Conservation (phyloP, 345 rosid genomes). For the Carallia pectinifolia region DNA sequence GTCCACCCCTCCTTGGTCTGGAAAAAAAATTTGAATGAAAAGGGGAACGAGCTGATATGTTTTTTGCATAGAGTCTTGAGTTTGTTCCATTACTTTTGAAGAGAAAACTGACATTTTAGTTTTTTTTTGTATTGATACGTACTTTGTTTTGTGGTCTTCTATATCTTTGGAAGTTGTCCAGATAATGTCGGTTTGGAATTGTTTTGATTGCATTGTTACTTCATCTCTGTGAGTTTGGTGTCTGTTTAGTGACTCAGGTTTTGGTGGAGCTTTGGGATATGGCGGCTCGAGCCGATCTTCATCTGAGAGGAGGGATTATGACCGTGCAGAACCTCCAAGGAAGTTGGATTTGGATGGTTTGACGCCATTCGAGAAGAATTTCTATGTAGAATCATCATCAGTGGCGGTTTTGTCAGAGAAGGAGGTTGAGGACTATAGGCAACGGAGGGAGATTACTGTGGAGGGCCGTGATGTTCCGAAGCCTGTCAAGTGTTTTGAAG, state of each 20-base stretch:
- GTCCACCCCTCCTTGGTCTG: too few species aligned
- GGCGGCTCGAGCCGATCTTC: constrained; percentile 50
- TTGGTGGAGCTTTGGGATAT: constrained; percentile 76
- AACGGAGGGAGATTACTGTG: constrained; percentile 72
- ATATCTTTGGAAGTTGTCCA: background rate
- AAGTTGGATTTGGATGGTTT: constrained; percentile 91
- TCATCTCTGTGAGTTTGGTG: constrained; percentile 20
- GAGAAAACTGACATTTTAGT: too few species aligned
- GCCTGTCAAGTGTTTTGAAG: constrained; percentile 76
- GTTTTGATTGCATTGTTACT: constrained; percentile 18
- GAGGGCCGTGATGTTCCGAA: constrained; percentile 95
- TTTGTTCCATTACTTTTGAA: too few species aligned
- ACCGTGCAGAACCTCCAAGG: constrained; percentile 50
- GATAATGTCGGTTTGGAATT: background rate
- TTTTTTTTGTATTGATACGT: too few species aligned
- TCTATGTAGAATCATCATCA: constrained; percentile 71
- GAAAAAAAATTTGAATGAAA: too few species aligned
- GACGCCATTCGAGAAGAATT: constrained; percentile 91
- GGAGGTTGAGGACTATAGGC: constrained; percentile 83
- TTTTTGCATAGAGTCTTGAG: too few species aligned
- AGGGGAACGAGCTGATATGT: too few species aligned
- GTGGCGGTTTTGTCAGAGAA: constrained; percentile 82
- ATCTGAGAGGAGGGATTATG: constrained; percentile 56
- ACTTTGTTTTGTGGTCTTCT: background rate
- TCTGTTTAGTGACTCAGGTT: constrained; percentile 77